A percentile compares a stretch with the other conserved stretches of the same genome.
Conservation (phyloP, 163 green algal species). For the Chlamydomonas reinhardtii region DNA sequence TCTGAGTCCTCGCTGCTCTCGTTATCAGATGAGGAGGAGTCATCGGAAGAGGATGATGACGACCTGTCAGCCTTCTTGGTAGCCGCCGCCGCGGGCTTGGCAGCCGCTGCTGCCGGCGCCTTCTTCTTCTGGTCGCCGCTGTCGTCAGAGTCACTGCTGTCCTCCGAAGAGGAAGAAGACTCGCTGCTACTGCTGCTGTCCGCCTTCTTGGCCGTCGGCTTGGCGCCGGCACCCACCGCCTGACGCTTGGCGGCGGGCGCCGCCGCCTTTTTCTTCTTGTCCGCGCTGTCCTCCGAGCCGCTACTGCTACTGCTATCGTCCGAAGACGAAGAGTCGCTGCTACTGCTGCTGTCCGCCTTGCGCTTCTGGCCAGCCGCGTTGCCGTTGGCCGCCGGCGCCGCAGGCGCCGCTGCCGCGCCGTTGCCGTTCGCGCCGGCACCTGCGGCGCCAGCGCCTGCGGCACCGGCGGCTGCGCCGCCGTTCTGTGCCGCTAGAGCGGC, state of each 20-base stretch:
- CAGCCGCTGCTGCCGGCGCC: too few relatives aligned
- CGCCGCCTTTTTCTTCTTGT: background rate
- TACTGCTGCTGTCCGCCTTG: background rate
- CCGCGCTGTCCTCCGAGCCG: background rate
- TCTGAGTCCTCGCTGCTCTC: background rate
- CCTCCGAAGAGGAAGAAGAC: background rate
- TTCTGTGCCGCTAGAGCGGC: conserved; percentile 52
- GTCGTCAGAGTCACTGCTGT: too few relatives aligned
- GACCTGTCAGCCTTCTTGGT: background rate
- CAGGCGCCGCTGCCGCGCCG: background rate
- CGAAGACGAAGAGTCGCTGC: background rate
- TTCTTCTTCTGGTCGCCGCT: background rate
- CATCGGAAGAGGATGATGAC: background rate
- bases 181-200: background rate
- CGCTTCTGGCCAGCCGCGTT: background rate
- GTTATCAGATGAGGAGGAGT: background rate
- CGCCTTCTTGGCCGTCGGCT: background rate
- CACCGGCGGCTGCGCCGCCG: conserved; percentile 23
- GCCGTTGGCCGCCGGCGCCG: background rate
- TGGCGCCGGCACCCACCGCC: background rate
- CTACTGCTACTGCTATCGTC: background rate
- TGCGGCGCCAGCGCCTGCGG: background rate
- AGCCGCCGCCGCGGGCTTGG: background rate
- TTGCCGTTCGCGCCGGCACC: background rate
- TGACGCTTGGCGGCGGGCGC: background rate